phyloP scores from a whole-genome alignment of 2,329 filamentous ascomycete genomes.

The Trichoderma arundinaceum region DNA sequence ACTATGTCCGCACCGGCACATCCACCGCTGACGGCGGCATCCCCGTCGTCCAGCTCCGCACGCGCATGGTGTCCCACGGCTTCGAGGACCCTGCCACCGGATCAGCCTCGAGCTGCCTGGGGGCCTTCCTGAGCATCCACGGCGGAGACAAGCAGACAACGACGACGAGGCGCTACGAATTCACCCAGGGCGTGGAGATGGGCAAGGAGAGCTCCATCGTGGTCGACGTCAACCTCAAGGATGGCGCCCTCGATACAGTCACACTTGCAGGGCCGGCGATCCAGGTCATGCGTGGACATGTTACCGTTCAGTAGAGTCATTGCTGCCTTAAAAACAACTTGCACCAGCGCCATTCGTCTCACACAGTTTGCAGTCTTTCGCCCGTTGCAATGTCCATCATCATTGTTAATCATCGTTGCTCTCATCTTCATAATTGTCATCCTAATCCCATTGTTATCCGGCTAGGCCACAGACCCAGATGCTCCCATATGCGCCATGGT shows the following conservation, averaged over 20 bases:
- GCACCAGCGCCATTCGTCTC: neutral
- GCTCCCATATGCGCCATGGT: conserved; percentile 36
- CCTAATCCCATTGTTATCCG: conserved; percentile 26
- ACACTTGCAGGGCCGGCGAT: conserved; percentile 45
- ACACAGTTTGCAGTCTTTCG: conserved; percentile 5
- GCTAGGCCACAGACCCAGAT: conserved; percentile 19
- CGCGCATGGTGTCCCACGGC: conserved; percentile 62
- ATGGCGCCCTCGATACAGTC: conserved; percentile 41
- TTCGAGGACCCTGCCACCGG: conserved; percentile 68
- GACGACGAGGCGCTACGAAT: conserved; percentile 50
- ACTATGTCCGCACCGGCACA: conserved; percentile 57
- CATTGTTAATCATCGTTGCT: neutral
- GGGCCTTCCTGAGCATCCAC: conserved; percentile 58
- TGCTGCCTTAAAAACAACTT: conserved; percentile 1
- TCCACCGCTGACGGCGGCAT: conserved; percentile 39
- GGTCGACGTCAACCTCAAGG: conserved; percentile 51
- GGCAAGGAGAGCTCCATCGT: conserved; percentile 61
- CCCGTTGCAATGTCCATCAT: conserved; percentile 18
- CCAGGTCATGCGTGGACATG: conserved; percentile 45
- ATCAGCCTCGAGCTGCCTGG: conserved; percentile 64
- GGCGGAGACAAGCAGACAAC: conserved; percentile 41
- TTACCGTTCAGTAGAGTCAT: conserved; percentile 38
- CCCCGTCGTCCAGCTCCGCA: conserved; percentile 51
- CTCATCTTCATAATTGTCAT: conserved; percentile 23
- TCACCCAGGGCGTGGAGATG: conserved; percentile 73